These are phyloP conservation scores for Leucocoprinus sp. DNA, from an alignment of 768 basidiomycete genomes.

Conservation along the genomic window DNA sequence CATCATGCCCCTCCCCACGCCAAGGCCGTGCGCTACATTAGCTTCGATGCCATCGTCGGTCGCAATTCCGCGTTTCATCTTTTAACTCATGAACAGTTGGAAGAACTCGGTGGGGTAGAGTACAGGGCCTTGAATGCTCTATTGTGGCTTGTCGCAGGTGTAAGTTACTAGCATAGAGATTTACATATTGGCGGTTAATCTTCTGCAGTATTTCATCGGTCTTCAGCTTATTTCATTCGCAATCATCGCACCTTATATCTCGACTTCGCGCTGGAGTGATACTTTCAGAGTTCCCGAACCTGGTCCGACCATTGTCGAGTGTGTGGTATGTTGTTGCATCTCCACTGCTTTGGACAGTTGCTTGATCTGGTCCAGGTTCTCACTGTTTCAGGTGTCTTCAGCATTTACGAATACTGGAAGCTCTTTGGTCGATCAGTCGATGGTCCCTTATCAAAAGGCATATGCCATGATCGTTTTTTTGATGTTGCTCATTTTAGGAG, in stretches of 20 bases:
- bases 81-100: conserved; percentile 74
- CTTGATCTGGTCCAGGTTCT: conserved; percentile 47
- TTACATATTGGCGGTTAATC: conserved; percentile 7
- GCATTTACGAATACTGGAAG: conserved; percentile 86
- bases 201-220: conserved; percentile 65
- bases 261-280: conserved; percentile 45
- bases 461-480: conserved; percentile 73
- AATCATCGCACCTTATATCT: conserved; percentile 77
- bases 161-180: conserved; percentile 30
- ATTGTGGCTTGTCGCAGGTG: conserved; percentile 70
- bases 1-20: conserved; percentile 44
- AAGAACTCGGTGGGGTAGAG: conserved; percentile 91
- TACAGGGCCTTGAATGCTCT: conserved; percentile 77
- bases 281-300: conserved; percentile 54
- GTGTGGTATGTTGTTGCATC: conserved; percentile 45
- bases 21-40: conserved; percentile 51
- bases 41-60: conserved; percentile 80
- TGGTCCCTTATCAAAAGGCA: conserved; percentile 86
- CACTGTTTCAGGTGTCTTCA: conserved; percentile 77
- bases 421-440: conserved; percentile 81
- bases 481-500: conserved; percentile 74
- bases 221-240: conserved; percentile 62
- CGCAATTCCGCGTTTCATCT: conserved; percentile 66
- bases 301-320: conserved; percentile 45
- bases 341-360: background rate